phyloP scores from a whole-genome alignment of 1,284 basidiomycete species.

The Ganoderma multipileum region DNA sequence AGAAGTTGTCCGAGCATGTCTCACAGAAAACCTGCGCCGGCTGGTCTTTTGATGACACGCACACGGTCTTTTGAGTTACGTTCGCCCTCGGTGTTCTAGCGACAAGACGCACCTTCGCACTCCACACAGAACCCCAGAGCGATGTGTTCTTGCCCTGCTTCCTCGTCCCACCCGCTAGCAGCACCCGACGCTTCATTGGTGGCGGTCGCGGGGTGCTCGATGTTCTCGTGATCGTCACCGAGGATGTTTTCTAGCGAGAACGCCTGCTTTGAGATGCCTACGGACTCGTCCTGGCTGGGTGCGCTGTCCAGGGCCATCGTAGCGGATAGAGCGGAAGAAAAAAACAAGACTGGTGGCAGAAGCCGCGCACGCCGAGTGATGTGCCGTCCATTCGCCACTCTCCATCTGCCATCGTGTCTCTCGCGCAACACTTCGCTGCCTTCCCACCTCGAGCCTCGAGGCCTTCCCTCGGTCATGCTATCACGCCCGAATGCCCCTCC shows the following conservation, averaged over 20 bases:
- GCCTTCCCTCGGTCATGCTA: background rate
- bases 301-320: slow-evolving; percentile 29
- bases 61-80: background rate
- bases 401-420: background rate
- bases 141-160: slow-evolving; percentile 51
- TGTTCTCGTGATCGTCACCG: slow-evolving; percentile 59
- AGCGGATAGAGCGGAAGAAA: slow-evolving; percentile 11
- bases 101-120: slow-evolving; percentile 71
- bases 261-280: slow-evolving; percentile 16
- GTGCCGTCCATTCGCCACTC: background rate
- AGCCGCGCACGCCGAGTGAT: slow-evolving; percentile 16
- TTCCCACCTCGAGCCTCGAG: background rate
- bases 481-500: background rate
- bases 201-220: slow-evolving; percentile 56
- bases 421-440: background rate
- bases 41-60: slow-evolving; percentile 60
- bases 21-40: slow-evolving; percentile 77
- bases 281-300: slow-evolving; percentile 17
- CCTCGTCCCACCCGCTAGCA: slow-evolving; percentile 71
- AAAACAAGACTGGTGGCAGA: slow-evolving; percentile 19
- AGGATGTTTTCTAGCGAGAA: slow-evolving; percentile 77
- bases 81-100: background rate
- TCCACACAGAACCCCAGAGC: slow-evolving; percentile 78
- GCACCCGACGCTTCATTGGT: slow-evolving; percentile 41
- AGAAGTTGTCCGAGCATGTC: slow-evolving; percentile 73